A percentile compares a stretch with the other conserved stretches of the same genome.
phyloP scores from a whole-genome alignment of 805 yeast species.

The Wickerhamomyces tratensis region DNA sequence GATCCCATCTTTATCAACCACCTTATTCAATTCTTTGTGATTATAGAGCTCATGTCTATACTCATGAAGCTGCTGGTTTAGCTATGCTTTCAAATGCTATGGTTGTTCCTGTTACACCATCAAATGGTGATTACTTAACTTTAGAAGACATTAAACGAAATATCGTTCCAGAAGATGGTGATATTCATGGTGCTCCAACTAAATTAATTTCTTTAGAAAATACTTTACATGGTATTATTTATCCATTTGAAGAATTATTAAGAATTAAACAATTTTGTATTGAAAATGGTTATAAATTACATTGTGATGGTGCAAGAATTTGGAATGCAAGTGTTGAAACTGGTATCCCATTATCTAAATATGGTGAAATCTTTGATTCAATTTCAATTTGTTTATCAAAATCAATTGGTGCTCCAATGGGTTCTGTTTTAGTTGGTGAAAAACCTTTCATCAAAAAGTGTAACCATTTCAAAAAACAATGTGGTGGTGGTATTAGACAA shows the following conservation, averaged over 20 bases:
- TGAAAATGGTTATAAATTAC: slow-evolving; percentile 46
- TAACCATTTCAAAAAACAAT: slow-evolving; percentile 81
- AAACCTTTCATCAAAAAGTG: slow-evolving; percentile 52
- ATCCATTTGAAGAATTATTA: slow-evolving; percentile 66
- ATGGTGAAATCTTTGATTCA: slow-evolving; percentile 75
- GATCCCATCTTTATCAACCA: slow-evolving; percentile 66
- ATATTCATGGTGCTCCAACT: slow-evolving; percentile 80
- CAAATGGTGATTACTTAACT: slow-evolving; percentile 63
- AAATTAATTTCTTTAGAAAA: slow-evolving; percentile 71
- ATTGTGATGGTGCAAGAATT: slow-evolving; percentile 82
- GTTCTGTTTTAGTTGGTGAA: slow-evolving; percentile 74
- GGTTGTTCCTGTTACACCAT: slow-evolving; percentile 72
- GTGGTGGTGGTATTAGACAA: slow-evolving; percentile 92
- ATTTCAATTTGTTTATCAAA: slow-evolving; percentile 85
- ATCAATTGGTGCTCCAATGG: slow-evolving; percentile 90
- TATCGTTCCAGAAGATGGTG: slow-evolving; percentile 59
- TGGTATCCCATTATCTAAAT: slow-evolving; percentile 43
- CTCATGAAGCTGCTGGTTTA: slow-evolving; percentile 79
- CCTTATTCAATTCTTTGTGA: slow-evolving; percentile 76
- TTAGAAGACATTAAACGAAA: slow-evolving; percentile 57
- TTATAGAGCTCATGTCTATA: slow-evolving; percentile 69
- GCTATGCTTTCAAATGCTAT: slow-evolving; percentile 82
- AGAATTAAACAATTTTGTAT: slow-evolving; percentile 60
- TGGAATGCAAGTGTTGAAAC: slow-evolving; percentile 82
- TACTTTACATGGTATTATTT: slow-evolving; percentile 69